Conservation (phyloP, 73 alveolate genomes). For the Stentor coeruleus region DNA sequence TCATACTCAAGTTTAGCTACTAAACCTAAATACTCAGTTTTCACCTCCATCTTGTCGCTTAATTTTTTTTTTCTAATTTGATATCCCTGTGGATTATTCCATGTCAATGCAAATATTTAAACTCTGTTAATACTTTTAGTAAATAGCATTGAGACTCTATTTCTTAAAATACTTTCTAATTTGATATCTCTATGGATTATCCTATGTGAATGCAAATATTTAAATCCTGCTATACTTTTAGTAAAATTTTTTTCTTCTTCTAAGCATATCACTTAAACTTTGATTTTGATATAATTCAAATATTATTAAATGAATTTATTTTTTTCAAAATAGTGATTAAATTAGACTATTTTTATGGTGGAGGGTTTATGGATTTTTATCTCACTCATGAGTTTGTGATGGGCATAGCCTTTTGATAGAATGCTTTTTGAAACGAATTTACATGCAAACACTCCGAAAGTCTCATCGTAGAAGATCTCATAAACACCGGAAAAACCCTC, state of each 20-base stretch:
- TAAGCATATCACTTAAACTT: not conserved
- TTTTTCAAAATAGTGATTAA: not conserved
- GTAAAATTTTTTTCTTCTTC: not conserved
- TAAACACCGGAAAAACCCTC: not conserved
- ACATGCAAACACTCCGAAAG: not conserved
- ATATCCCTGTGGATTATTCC: slow-evolving; percentile 96
- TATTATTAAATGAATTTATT: no score
- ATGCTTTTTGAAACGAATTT: not conserved
- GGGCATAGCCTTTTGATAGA: not conserved
- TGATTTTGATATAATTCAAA: not conserved
- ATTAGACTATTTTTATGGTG: not conserved
- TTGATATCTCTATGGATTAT: no score
- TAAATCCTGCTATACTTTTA: no score
- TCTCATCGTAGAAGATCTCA: not conserved
- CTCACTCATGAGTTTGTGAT: not conserved
- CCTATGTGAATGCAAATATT: no score
- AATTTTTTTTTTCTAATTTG: slow-evolving; percentile 83
- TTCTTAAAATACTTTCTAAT: no score
- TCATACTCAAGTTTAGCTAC: slow-evolving; percentile 77
- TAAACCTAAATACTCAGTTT: slow-evolving; percentile 79
- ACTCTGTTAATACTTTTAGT: not conserved
- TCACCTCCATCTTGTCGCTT: slow-evolving; percentile 55
- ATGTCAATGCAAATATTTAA: slow-evolving; percentile 55
- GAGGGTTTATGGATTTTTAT: not conserved
- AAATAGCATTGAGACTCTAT: not conserved